Conservation (phyloP, 208 protist species). For the Crithidia expoeki region DNA sequence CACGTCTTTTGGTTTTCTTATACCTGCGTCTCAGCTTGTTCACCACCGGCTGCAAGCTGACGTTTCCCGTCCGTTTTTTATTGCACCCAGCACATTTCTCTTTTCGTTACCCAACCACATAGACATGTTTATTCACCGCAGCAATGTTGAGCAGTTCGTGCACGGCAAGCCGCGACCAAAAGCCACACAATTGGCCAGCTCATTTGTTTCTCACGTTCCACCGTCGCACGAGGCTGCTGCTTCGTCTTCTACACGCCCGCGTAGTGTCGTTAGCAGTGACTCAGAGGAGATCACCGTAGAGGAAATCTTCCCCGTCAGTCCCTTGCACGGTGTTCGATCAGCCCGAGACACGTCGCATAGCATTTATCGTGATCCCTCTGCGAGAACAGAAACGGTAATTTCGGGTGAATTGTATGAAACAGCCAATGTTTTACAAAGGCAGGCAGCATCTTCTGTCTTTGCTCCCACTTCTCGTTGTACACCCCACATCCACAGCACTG, state of each 20-base stretch:
- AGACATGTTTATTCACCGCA: conserved; percentile 17
- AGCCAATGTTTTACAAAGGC: too few species aligned
- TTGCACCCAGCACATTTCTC: too few species aligned
- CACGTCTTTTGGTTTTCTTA: too few species aligned
- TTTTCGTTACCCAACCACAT: too few species aligned
- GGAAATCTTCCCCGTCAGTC: background rate
- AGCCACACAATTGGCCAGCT: too few species aligned
- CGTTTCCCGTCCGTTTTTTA: too few species aligned
- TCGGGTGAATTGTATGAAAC: too few species aligned
- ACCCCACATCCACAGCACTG: background rate
- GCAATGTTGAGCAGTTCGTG: conserved; percentile 1
- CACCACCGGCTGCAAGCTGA: too few species aligned
- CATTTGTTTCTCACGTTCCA: too few species aligned
- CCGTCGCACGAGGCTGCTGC: too few species aligned
- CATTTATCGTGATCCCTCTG: background rate
- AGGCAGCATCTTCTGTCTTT: too few species aligned
- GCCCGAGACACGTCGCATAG: background rate
- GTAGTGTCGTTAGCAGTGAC: conserved; percentile 1
- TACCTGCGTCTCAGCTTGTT: too few species aligned
- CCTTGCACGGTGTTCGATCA: background rate
- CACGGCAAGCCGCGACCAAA: background rate
- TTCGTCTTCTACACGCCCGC: background rate
- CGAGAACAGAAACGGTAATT: background rate
- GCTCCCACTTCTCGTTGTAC: background rate
- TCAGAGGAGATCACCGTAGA: conserved; percentile 9